phyloP scores from a whole-genome alignment of 495 filamentous ascomycete genomes.

The Aspergillus steynii region DNA sequence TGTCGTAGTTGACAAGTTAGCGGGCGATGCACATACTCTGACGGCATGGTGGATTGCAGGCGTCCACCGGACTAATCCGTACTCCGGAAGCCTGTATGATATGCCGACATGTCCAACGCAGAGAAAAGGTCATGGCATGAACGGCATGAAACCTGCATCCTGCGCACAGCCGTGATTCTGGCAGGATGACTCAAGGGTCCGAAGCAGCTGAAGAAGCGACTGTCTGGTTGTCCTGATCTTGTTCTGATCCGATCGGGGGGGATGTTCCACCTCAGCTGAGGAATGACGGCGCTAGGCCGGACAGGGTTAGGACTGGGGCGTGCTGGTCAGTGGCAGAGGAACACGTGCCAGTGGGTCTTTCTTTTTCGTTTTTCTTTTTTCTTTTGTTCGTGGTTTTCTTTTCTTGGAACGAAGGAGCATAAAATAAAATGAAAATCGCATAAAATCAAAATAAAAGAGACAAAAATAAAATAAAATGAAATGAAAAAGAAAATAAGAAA shows the following conservation, averaged over 20 bases:
- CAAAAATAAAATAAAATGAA: background rate
- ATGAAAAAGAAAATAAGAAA: too few species aligned
- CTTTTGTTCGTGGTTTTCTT: background rate
- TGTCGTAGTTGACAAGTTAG: background rate
- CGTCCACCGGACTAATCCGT: background rate
- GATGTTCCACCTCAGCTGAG: conserved; percentile 5
- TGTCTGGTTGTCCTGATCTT: background rate
- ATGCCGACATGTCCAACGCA: background rate
- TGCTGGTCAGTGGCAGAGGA: conserved; percentile 10
- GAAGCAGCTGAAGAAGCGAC: too few species aligned
- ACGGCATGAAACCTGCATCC: too few species aligned
- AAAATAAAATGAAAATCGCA: too few species aligned
- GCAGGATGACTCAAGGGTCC: too few species aligned
- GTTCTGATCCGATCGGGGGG: background rate
- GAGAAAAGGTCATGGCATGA: background rate
- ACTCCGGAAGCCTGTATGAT: background rate
- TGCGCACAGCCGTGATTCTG: too few species aligned
- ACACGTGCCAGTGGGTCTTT: conserved; percentile 13
- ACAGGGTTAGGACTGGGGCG: background rate
- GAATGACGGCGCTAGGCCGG: background rate
- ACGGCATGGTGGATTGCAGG: background rate
- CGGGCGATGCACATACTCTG: background rate
- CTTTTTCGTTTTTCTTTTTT: background rate
- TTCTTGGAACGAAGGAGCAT: too few species aligned
- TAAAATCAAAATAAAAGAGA: background rate